Evolutionary conservation across 495 filamentous ascomycete genomes (phyloP).

Genomic region (Penicillium pulvis): DNA sequence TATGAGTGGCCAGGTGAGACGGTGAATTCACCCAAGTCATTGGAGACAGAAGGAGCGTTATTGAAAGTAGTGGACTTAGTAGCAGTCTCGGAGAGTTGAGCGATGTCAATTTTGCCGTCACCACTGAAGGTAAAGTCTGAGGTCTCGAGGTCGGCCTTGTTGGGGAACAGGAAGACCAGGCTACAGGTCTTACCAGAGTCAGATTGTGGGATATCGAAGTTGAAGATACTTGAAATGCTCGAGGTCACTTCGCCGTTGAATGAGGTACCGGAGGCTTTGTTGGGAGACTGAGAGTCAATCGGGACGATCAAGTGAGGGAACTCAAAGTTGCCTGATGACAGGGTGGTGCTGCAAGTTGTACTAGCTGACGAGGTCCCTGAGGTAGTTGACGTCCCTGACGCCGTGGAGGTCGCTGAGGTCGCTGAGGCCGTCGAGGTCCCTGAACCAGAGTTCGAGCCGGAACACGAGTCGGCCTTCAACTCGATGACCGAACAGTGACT

Average conservation of each 20-base stretch:
- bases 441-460: constrained; percentile 14
- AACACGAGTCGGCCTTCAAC: constrained; percentile 52
- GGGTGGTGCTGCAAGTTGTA: constrained; percentile 50
- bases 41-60: constrained; percentile 46
- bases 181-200: constrained; percentile 62
- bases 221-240: constrained; percentile 63
- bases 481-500: constrained; percentile 48
- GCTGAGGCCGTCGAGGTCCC: neutral
- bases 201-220: constrained; percentile 63
- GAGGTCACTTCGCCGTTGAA: constrained; percentile 56
- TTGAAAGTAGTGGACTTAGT: constrained; percentile 50
- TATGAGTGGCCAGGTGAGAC: constrained; percentile 60
- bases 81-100: constrained; percentile 42
- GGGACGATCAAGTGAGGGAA: constrained; percentile 70
- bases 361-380: constrained; percentile 3
- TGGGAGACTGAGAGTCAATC: constrained; percentile 56
- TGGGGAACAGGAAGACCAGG: constrained; percentile 68
- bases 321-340: constrained; percentile 51
- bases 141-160: constrained; percentile 51
- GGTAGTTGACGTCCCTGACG: neutral
- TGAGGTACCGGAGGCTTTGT: constrained; percentile 52
- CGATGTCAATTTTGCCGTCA: constrained; percentile 56
- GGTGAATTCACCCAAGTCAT: constrained; percentile 49
- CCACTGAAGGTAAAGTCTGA: constrained; percentile 59
- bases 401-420: too few species aligned